Evolutionary conservation across 192 early-diverging fungal species (phyloP).

Genomic region (Coemansia sp.): DNA sequence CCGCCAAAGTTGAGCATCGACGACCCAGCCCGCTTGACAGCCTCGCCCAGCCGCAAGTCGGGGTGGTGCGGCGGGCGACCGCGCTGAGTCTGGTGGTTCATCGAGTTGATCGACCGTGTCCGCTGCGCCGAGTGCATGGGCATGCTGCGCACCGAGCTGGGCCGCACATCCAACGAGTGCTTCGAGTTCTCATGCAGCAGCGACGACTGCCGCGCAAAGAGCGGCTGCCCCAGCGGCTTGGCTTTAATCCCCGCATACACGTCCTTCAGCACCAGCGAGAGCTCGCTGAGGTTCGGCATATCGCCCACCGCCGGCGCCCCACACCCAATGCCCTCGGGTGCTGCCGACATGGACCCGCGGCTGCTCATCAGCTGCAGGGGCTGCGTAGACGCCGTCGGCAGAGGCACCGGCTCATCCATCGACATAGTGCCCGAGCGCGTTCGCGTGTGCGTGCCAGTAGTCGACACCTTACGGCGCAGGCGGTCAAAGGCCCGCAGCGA

Average conservation of each 20-base stretch:
- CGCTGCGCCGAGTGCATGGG: constrained; percentile 49
- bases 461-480: constrained; percentile 54
- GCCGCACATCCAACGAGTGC: constrained; percentile 34
- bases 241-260: constrained; percentile 52
- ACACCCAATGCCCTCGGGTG: constrained; percentile 1
- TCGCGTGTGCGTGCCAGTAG: constrained; percentile 37
- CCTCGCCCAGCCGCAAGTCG: constrained; percentile 22
- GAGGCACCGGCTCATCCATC: constrained; percentile 30
- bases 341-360: constrained; percentile 20
- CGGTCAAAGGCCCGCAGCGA: constrained; percentile 50
- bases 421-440: constrained; percentile 40
- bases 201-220: constrained; percentile 44
- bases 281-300: constrained; percentile 44
- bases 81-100: constrained; percentile 13
- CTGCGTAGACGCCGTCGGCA: not conserved
- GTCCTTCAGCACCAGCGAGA: constrained; percentile 48
- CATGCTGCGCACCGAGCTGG: constrained; percentile 53
- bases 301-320: not conserved
- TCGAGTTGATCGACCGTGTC: constrained; percentile 46
- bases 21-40: constrained; percentile 21
- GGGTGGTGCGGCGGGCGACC: constrained; percentile 31
- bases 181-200: constrained; percentile 22
- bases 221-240: constrained; percentile 53
- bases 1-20: constrained; percentile 38
- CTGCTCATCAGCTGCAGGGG: not conserved